Base-by-base conservation (phyloP, 345 rosid genomes). In the Hypericum perforatum region DNA sequence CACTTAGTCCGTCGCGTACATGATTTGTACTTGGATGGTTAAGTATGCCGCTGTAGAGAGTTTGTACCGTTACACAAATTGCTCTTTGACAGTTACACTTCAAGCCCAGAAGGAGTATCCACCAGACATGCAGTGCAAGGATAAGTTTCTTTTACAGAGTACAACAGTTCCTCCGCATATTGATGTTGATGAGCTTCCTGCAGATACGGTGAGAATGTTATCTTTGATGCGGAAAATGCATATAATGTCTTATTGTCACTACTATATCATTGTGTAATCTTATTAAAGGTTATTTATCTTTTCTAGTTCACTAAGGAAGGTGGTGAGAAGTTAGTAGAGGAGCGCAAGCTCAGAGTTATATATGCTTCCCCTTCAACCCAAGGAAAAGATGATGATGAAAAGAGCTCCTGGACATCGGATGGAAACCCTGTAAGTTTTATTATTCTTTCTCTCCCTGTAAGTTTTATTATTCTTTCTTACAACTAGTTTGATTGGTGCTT, bases 71-170 rank as follows among this genome's bases (percentile, higher is more conserved):
- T 47, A 57, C 56, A 50, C 57, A 38, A 42, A 16, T 54, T 39
- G 45, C 71, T 59, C 53, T 60, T 44, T 66, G 6, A 44, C 76
- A 92, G 98, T 92, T 62, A 92, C 95, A 10, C 84, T 92, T 55
- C 98, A 92, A 80, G 94, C 95, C 9, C 96, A 85, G 56, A 67
- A 47, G 9, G 96, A 85, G 67, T 68, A 65, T 69, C 96, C 94
- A 63, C 82, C 74, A 13, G 89, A 83, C 62, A 76, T 88, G 95
- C 95, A 81, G 64, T 88, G 98, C 79, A 92, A 83, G 73, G 98
- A 92, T 74, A 92, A 88, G 60, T 92, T 92, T 78, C 92, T 92
- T 65, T 70, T 92, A 46, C 98, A 81, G 74, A 81, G 98, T 66
- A 85, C 95, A 16, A 62, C 68, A 15, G 95, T 92, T 53, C 80